These are phyloP conservation scores for Trichoderma cornu-damae DNA, from an alignment of 2,329 filamentous ascomycete species.

Conservation along the genomic window DNA sequence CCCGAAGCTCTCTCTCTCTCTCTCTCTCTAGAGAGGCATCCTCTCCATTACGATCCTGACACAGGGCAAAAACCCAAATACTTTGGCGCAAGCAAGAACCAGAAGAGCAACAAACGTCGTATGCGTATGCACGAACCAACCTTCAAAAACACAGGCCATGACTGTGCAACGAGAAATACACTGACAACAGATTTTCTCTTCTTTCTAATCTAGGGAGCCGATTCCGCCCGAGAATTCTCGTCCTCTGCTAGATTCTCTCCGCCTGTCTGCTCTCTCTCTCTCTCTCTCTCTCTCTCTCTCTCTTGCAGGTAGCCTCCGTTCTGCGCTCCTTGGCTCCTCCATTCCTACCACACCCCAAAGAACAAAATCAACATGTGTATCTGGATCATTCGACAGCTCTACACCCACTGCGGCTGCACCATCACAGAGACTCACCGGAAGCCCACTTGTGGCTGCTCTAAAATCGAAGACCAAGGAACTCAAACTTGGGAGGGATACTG, in stretches of 20 bases:
- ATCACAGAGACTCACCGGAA: slow-evolving; percentile 23
- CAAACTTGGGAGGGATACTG: slow-evolving; percentile 34
- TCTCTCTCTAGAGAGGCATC: too few species aligned
- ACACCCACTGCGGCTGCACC: slow-evolving; percentile 32
- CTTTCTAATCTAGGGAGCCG: not conserved
- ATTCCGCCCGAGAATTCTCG: not conserved
- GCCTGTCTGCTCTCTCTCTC: too few species aligned
- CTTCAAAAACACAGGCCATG: not conserved
- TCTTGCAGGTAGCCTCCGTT: not conserved
- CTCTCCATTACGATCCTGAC: too few species aligned
- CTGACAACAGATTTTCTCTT: not conserved
- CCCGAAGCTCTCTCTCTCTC: too few species aligned
- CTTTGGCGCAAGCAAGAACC: not conserved
- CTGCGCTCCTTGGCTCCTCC: not conserved
- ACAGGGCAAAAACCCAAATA: too few species aligned
- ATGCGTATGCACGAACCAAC: slow-evolving; percentile 5
- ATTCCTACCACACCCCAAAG: not conserved
- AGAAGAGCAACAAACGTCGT: too few species aligned
- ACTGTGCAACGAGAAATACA: not conserved
- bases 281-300: not conserved
- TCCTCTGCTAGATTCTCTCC: not conserved
- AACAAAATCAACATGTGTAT: slow-evolving; percentile 31
- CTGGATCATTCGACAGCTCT: slow-evolving; percentile 32
- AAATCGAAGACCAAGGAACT: slow-evolving; percentile 27
- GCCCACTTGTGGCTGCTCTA: slow-evolving; percentile 30